Evolutionary conservation across 2,329 filamentous ascomycete genomes (phyloP), one percentile per base, ranked within the genome.

Genomic region (Amesomyces nigricolor): DNA sequence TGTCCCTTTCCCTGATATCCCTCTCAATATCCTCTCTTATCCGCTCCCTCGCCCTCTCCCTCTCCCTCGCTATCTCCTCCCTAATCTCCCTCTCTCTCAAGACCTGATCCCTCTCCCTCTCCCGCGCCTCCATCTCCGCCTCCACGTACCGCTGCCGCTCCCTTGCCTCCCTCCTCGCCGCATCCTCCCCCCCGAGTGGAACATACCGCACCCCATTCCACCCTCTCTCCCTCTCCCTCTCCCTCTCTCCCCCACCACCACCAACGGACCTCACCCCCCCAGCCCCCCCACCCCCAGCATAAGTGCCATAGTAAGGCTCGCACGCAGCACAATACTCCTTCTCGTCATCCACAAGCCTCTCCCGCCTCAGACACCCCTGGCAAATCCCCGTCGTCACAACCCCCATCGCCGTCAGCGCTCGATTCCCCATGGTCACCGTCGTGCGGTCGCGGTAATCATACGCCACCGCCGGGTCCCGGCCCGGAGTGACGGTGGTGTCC

Each of bases 251-350:
- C 17, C 17, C 32, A 7, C 19, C 13, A n/a, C 11, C 30, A 9
- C 22, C 43, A 19, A 47, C 47, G 8, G 17, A 16, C 30, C 30
- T 32, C 10, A 8, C 30, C 30, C 30, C 30, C 1, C 30, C 4
- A 32, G 7, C 30, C 30, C 10, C 7, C 30, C 7, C 6, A 7
- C 30, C 10, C 30, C 9, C 32, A 35, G 9, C 32, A 35, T 35
- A 9, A 26, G 22, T 13, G 32, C 32, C 8, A 35, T 13, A 35
- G 32, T 2, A 35, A 5, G 11, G 32, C 45, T 53, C 54, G n/a
- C 54, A 57, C 32, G 46, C 54, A 6, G 40, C 54, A 22, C 54
- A 57, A n/a, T 42, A 50, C 11, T 35, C 8, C 11, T 35, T 2
- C 8, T 42, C 39, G 9, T 26, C 46, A 4, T 6, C 13, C n/a